These are phyloP conservation scores for Trichosporon sp. DNA, from an alignment of 1,284 basidiomycete genomes.

Conservation along the genomic window DNA sequence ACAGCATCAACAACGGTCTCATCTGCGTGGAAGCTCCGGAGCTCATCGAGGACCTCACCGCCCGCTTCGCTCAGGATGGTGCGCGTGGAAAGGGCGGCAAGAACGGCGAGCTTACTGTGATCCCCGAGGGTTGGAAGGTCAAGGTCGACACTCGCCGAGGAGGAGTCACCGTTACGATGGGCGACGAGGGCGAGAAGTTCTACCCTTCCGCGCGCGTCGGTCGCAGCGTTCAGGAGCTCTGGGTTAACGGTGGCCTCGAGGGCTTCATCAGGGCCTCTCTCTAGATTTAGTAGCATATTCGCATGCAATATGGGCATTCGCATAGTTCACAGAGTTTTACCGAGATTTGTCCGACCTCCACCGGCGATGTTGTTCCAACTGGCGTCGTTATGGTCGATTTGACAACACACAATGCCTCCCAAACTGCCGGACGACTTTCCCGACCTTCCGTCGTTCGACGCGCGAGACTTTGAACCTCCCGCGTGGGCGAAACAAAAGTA, in stretches of 20 bases:
- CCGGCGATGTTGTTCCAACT: neutral
- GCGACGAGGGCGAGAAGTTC: slow-evolving; percentile 59
- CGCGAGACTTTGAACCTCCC: slow-evolving; percentile 42
- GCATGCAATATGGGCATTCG: slow-evolving; percentile 16
- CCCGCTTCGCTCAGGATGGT: slow-evolving; percentile 70
- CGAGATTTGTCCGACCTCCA: neutral
- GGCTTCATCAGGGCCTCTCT: slow-evolving; percentile 61
- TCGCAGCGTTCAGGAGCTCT: slow-evolving; percentile 85
- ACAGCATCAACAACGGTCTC: slow-evolving; percentile 97
- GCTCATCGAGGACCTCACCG: slow-evolving; percentile 82
- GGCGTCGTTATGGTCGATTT: too few relatives aligned
- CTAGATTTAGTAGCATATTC: slow-evolving; percentile 33
- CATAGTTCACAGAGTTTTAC: neutral
- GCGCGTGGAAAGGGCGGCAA: slow-evolving; percentile 73
- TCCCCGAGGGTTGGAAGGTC: slow-evolving; percentile 66
- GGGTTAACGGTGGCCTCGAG: slow-evolving; percentile 61
- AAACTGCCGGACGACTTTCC: slow-evolving; percentile 29
- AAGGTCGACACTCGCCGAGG: slow-evolving; percentile 73
- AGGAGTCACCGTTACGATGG: slow-evolving; percentile 62
- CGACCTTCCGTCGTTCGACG: slow-evolving; percentile 35
- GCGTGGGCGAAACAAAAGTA: slow-evolving; percentile 37
- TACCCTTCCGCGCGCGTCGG: slow-evolving; percentile 79
- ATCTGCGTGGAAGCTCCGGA: slow-evolving; percentile 92
- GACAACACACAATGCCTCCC: neutral
- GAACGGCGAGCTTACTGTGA: slow-evolving; percentile 77